A percentile compares a stretch with the other conserved stretches of the same genome.
Evolutionary conservation across 2,329 filamentous ascomycete species (phyloP).

Genomic region (Aspergillus costaricaensis): DNA sequence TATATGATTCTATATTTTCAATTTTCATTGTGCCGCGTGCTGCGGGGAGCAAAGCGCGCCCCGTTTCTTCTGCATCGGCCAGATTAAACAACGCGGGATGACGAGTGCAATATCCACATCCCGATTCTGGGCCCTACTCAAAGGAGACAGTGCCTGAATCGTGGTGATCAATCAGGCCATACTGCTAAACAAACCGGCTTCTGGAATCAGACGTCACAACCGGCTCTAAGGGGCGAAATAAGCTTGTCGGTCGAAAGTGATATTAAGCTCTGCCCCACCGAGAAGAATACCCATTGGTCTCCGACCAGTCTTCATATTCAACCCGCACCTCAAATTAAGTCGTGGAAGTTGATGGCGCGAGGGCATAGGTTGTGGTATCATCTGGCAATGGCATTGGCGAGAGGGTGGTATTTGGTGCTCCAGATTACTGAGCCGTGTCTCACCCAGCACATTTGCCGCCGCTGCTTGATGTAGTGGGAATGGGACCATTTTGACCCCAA

Average conservation of each 20-base stretch:
- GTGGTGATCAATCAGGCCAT: background rate
- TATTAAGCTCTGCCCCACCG: background rate
- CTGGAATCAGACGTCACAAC: background rate
- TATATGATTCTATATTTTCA: background rate
- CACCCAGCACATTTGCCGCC: background rate
- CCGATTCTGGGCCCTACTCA: background rate
- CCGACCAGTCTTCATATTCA: background rate
- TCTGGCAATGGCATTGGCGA: background rate
- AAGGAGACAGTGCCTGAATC: background rate
- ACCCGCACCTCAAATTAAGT: background rate
- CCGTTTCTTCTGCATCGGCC: background rate
- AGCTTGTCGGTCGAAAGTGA: background rate
- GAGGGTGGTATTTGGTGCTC: background rate
- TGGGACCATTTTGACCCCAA: background rate
- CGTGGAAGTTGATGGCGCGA: background rate
- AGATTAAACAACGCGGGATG: conserved; percentile 1
- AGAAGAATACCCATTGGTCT: too few relatives aligned
- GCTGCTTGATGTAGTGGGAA: background rate
- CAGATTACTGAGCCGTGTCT: background rate
- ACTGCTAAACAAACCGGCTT: background rate
- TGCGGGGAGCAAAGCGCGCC: background rate
- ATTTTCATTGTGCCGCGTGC: background rate
- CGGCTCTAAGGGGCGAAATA: background rate
- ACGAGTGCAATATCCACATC: background rate
- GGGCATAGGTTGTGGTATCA: background rate